Percentiles rank a stretch among this genome's conserved stretches.
phyloP scores from a whole-genome alignment of 257 asterid species.

The Mitragyna speciosa region DNA sequence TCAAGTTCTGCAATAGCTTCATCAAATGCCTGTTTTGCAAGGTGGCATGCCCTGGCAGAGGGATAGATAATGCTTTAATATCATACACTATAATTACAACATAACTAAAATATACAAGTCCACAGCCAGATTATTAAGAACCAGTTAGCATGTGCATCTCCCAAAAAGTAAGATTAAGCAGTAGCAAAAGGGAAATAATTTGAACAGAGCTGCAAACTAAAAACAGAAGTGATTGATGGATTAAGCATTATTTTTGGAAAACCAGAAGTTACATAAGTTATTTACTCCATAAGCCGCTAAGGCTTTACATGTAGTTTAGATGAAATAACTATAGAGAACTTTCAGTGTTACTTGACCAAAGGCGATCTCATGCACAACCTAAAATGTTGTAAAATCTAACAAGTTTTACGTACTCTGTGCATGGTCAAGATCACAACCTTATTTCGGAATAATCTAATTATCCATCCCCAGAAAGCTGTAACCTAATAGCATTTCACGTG shows the following conservation, averaged over 20 bases:
- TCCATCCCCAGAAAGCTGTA: background rate
- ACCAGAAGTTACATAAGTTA: too few relatives aligned
- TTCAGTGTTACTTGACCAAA: background rate
- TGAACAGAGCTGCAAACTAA: background rate
- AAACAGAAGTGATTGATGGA: background rate
- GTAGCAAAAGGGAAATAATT: constrained; percentile 3
- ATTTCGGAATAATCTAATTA: background rate
- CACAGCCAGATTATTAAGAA: background rate
- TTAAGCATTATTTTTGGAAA: background rate
- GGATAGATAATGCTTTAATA: constrained; percentile 10
- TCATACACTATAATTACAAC: background rate
- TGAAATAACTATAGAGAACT: background rate
- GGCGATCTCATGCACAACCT: background rate
- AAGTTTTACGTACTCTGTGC: background rate
- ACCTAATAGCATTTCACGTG: background rate
- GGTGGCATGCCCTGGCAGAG: constrained; percentile 69
- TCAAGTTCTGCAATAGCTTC: constrained; percentile 78
- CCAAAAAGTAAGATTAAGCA: background rate
- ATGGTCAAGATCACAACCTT: too few relatives aligned
- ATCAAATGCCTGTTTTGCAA: constrained; percentile 60
- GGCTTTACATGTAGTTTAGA: background rate
- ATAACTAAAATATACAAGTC: background rate
- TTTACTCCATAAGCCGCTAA: background rate
- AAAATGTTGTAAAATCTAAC: background rate
- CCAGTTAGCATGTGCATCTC: background rate